Base-by-base conservation (phyloP, 306 rosid species). In the Castanopsis chinensis region DNA sequence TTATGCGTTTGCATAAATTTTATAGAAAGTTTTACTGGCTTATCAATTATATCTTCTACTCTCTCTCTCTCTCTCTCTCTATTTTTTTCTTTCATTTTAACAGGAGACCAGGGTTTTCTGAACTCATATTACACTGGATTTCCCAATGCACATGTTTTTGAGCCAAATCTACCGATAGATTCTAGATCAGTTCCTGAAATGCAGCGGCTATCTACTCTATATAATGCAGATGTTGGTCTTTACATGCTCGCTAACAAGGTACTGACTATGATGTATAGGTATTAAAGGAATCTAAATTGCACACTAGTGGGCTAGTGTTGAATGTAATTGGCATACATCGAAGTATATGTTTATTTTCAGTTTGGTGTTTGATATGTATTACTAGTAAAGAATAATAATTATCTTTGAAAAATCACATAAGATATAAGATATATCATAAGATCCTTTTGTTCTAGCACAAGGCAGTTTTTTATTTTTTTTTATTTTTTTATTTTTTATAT, bases 201-300 rank as follows among this genome's bases (percentile, higher is more conserved):
- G 99, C 97, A 96, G 93, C 89, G 99, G 79, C 93, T 96, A 19
- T 96, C 99, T 4, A 96, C 99, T 35, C 85, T 96, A 37, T 96
- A 96, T 83, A 96, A 96, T 84, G 99, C 99, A 70, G 99, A 96
- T 82, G 99, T 96, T 63, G 99, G 99, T 89, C 98, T 96, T 80
- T 93, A 91, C 90, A 96, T 96, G 99, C 99, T 96, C 17, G 99
- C 99, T 73, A 96, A 93, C 86, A 96, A 96, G 99, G 99, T 96
- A 87, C 33, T 82, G 19, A 28, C 41, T 63, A 27, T 63, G 30
- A 32, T 57, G 60, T 63, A 35, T 67, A 54, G 64, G 59, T 79
- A 43, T 61, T 55, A 4, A 77, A 79, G 49, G 57, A 65, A 77
- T 70, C 7, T 4, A 17, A 35, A 19, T 10, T 33, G 35, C 28